Conservation (phyloP, 768 basidiomycete genomes). For the Agrocybe chaxingu region DNA sequence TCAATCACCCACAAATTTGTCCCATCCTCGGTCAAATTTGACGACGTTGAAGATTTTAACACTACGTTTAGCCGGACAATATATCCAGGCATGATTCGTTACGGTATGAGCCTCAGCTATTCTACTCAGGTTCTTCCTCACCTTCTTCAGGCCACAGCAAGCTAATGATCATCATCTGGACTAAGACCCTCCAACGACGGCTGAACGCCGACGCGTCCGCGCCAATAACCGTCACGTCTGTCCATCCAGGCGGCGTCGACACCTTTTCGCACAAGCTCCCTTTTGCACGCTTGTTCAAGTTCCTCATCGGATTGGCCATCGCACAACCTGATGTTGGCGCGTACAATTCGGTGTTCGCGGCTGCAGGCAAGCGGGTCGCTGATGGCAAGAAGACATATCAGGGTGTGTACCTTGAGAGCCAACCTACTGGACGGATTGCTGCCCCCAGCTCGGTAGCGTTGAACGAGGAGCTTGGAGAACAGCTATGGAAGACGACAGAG, state of each 20-base stretch:
- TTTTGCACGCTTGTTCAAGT: conserved; percentile 1
- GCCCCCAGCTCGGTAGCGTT: conserved; percentile 2
- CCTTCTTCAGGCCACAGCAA: conserved; percentile 7
- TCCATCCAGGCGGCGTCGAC: conserved; percentile 21
- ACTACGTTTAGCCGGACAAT: not conserved
- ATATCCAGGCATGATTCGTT: conserved; percentile 1
- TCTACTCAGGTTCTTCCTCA: not conserved
- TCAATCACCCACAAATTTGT: conserved; percentile 6
- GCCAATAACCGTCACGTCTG: conserved; percentile 7
- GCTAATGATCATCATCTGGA: conserved; percentile 9
- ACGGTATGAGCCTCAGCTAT: not conserved
- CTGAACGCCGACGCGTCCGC: not conserved
- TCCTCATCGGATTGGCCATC: conserved; percentile 10
- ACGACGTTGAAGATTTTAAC: conserved; percentile 5
- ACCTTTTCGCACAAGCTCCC: conserved; percentile 17
- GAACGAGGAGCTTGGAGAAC: not conserved
- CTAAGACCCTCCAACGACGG: conserved; percentile 3
- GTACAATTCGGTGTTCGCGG: conserved; percentile 19
- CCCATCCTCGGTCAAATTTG: conserved; percentile 3
- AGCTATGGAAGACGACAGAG: conserved; percentile 8
- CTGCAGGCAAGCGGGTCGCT: conserved; percentile 15
- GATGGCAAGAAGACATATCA: conserved; percentile 14
- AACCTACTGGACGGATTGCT: conserved; percentile 5
- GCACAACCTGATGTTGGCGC: conserved; percentile 14
- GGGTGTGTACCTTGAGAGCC: conserved; percentile 15